Evolutionary conservation across 495 filamentous ascomycete genomes (phyloP).

Genomic region (Xylaria nigripes): DNA sequence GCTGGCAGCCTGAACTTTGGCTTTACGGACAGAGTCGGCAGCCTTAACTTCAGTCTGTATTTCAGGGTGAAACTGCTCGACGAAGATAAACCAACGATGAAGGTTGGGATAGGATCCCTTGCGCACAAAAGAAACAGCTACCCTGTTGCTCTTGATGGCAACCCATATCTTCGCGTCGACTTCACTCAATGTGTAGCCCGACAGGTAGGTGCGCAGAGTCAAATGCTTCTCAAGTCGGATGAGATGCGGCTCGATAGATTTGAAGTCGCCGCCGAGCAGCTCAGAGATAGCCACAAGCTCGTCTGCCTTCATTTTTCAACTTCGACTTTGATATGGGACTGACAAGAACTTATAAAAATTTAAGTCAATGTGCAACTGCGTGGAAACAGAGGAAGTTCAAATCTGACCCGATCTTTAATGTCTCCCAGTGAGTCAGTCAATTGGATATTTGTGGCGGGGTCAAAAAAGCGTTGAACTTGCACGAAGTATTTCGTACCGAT

Average conservation of each 20-base stretch:
- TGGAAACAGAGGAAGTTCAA: neutral
- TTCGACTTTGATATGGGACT: neutral
- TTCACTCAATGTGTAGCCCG: slow-evolving; percentile 70
- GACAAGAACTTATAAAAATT: neutral
- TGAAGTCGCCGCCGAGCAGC: slow-evolving; percentile 61
- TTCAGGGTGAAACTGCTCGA: slow-evolving; percentile 73
- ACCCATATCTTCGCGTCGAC: slow-evolving; percentile 79
- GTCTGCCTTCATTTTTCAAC: slow-evolving; percentile 40
- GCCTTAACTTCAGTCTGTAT: slow-evolving; percentile 48
- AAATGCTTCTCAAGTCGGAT: slow-evolving; percentile 78
- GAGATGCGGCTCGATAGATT: slow-evolving; percentile 66
- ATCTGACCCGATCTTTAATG: neutral
- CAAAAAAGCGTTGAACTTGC: slow-evolving; percentile 10
- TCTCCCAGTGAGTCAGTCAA: slow-evolving; percentile 6
- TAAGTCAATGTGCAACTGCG: neutral
- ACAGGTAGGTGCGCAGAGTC: slow-evolving; percentile 74
- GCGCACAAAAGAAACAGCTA: slow-evolving; percentile 71
- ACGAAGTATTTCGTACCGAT: neutral
- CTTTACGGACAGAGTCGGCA: slow-evolving; percentile 54
- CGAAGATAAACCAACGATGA: slow-evolving; percentile 77
- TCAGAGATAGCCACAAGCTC: slow-evolving; percentile 41
- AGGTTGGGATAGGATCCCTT: slow-evolving; percentile 70
- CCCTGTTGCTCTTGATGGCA: slow-evolving; percentile 77
- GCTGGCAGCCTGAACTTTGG: slow-evolving; percentile 63
- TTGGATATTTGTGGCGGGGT: slow-evolving; percentile 14